phyloP scores from a whole-genome alignment of 164 flowering plant species.

The Liquidambar formosana region DNA sequence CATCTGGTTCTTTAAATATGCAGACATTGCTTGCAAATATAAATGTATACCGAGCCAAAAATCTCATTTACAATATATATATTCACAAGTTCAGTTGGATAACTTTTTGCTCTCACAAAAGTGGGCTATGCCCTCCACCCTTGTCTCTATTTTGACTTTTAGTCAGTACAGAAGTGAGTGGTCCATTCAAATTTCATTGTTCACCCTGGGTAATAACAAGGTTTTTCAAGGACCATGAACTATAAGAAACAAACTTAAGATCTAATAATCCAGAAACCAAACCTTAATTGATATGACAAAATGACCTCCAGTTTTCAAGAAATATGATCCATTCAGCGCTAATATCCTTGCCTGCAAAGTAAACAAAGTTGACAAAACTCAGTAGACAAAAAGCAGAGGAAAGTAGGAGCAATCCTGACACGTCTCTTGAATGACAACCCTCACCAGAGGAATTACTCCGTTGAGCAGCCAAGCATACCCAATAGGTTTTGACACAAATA shows the following conservation, averaged over 20 bases:
- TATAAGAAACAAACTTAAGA: neutral
- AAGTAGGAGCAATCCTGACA: neutral
- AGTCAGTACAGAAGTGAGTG: neutral
- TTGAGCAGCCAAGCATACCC: too few species aligned
- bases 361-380: neutral
- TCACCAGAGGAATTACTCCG: too few species aligned
- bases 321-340: slow-evolving; percentile 87
- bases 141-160: too few species aligned
- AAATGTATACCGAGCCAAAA: too few species aligned
- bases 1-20: too few species aligned
- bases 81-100: too few species aligned
- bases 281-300: slow-evolving; percentile 99
- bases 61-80: too few species aligned
- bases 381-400: neutral
- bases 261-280: slow-evolving; percentile 8
- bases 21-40: too few species aligned
- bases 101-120: too few species aligned
- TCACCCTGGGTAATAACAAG: neutral
- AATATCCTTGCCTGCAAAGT: slow-evolving; percentile 90
- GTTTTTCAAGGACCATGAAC: too few species aligned
- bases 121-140: too few species aligned
- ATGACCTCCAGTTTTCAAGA: slow-evolving; percentile 90
- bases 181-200: neutral
- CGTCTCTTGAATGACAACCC: neutral
- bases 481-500: too few species aligned